phyloP scores from a whole-genome alignment of 441 rosid species.

The Syzygium malaccense region DNA sequence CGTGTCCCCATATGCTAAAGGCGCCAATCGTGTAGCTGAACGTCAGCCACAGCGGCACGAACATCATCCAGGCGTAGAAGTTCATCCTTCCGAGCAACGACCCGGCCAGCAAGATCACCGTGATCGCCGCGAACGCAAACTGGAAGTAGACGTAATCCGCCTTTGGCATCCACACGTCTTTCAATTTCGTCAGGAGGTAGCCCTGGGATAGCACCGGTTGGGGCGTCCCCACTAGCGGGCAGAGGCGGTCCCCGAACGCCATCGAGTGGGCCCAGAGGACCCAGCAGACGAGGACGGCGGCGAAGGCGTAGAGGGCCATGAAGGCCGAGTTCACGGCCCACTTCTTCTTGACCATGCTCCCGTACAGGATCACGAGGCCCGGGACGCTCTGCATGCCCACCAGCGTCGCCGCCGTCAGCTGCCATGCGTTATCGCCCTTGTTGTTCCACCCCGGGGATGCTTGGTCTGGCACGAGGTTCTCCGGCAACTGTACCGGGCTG shows the following conservation, averaged over 20 bases:
- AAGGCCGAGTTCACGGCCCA: slow-evolving; percentile 72
- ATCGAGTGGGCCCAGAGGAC: slow-evolving; percentile 48
- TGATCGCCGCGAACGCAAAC: slow-evolving; percentile 64
- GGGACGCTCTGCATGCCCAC: slow-evolving; percentile 60
- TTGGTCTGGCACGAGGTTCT: slow-evolving; percentile 8
- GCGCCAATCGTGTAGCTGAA: slow-evolving; percentile 48
- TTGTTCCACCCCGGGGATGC: slow-evolving; percentile 35
- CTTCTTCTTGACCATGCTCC: slow-evolving; percentile 63
- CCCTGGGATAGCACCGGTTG: neutral
- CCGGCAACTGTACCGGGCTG: slow-evolving; percentile 3
- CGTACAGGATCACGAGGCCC: slow-evolving; percentile 52
- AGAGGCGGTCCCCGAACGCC: slow-evolving; percentile 30
- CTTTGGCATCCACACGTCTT: neutral
- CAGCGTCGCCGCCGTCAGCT: slow-evolving; percentile 46
- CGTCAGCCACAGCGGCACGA: slow-evolving; percentile 58
- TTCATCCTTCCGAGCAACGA: slow-evolving; percentile 66
- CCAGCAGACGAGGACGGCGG: slow-evolving; percentile 47
- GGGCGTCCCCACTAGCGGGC: slow-evolving; percentile 37
- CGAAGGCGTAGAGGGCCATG: slow-evolving; percentile 64
- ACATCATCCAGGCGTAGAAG: slow-evolving; percentile 63
- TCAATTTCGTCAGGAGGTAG: neutral
- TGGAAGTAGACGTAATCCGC: slow-evolving; percentile 42
- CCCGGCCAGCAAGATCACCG: slow-evolving; percentile 45
- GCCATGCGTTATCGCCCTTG: slow-evolving; percentile 62
- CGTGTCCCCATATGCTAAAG: slow-evolving; percentile 42